Conservation (phyloP, 2,329 filamentous ascomycete genomes). For the Colletotrichum higginsianum region DNA sequence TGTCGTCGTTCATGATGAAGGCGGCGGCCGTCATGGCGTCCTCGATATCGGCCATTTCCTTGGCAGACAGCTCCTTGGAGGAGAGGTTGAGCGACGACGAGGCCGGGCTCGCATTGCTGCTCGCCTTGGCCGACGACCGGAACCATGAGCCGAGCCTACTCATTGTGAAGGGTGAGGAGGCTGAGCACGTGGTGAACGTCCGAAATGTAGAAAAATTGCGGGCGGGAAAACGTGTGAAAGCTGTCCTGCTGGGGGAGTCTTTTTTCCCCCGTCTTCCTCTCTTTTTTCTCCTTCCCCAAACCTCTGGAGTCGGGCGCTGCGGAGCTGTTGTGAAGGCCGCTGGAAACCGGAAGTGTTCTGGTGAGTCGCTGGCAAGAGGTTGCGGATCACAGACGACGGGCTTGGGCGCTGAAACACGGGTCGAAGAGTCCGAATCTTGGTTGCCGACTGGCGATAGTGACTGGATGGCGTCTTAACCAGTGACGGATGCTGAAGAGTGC, state of each 20-base stretch:
- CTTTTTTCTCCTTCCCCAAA: neutral
- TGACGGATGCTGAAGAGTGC: conserved; percentile 4
- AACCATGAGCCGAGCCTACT: conserved; percentile 68
- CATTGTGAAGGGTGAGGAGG: conserved; percentile 51
- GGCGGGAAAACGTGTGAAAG: neutral
- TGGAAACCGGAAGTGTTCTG: conserved; percentile 37
- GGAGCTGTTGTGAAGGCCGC: conserved; percentile 22
- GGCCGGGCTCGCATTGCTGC: conserved; percentile 50
- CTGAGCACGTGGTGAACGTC: neutral
- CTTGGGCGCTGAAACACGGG: conserved; percentile 39
- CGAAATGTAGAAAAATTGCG: neutral
- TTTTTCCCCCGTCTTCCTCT: no score
- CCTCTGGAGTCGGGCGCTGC: conserved; percentile 21
- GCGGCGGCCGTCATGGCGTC: conserved; percentile 76
- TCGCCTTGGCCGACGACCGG: conserved; percentile 57
- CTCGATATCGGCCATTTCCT: conserved; percentile 69
- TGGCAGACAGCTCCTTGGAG: conserved; percentile 59
- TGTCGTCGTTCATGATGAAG: conserved; percentile 90
- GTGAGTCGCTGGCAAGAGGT: conserved; percentile 34
- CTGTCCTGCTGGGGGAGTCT: neutral
- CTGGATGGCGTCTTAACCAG: conserved; percentile 16
- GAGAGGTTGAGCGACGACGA: conserved; percentile 49
- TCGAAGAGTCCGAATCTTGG: conserved; percentile 25
- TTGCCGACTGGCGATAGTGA: conserved; percentile 24
- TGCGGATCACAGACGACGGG: conserved; percentile 31